These are phyloP conservation scores for Cucurbita ficifolia DNA, from an alignment of 306 rosid genomes.

Conservation along the genomic window DNA sequence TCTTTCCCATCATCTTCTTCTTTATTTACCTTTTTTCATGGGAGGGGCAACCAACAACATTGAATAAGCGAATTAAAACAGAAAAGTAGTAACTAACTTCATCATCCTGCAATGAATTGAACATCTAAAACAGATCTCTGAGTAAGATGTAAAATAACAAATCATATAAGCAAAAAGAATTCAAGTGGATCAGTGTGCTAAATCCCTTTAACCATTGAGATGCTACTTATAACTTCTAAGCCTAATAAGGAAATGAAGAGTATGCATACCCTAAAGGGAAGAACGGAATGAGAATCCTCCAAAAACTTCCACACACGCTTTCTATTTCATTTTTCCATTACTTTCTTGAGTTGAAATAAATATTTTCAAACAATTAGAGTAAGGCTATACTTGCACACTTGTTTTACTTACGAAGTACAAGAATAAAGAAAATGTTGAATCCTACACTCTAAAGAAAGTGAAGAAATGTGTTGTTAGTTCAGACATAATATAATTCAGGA, in stretches of 20 bases:
- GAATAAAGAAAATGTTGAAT: neutral
- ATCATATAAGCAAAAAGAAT: neutral
- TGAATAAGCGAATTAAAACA: neutral
- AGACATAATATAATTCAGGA: neutral
- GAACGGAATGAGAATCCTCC: neutral
- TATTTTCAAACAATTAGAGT: neutral
- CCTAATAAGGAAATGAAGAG: neutral
- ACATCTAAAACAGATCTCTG: neutral
- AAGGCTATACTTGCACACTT: neutral
- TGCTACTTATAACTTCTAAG: neutral
- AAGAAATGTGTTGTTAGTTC: neutral
- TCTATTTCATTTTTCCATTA: neutral
- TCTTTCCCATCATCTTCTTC: slow-evolving; percentile 22
- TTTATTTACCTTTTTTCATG: slow-evolving; percentile 23
- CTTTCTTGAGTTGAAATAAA: neutral
- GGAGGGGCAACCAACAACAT: neutral
- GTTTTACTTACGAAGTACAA: neutral
- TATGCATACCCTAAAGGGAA: neutral
- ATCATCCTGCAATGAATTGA: neutral
- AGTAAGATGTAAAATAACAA: neutral
- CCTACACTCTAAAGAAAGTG: neutral
- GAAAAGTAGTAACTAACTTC: neutral
- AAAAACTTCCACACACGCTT: neutral
- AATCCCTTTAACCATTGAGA: neutral
- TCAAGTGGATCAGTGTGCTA: neutral